Evolutionary conservation across 139 green algal genomes (phyloP), one percentile per base, ranked within the genome.

Genomic region (Auxenochlorella pyrenoidosa): DNA sequence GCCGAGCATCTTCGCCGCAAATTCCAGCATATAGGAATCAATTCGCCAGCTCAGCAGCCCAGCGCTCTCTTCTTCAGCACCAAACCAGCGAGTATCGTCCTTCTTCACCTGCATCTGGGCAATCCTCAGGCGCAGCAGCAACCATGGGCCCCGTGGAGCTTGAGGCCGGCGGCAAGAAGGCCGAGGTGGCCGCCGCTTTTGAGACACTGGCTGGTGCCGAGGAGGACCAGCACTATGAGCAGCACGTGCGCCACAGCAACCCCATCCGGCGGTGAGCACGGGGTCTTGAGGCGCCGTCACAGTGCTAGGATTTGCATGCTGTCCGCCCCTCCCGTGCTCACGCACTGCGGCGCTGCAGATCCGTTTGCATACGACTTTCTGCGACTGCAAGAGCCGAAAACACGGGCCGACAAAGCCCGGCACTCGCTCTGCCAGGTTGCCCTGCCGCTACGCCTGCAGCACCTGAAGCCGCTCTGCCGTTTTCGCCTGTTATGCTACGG

Each of bases 181-280:
- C 24, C 43, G 75, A 40, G 28, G 73, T 54, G 40, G 32, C 43
- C 28, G 43, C 70, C 3, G 70, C 70, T 13, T 47, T 76, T 26
- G 70, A 81, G 44, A 47, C 38, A 43, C 75, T 81, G 28, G 75
- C 75, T 13, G 44, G 51, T 22, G 75, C 75, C 12, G 75, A 59
- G 16, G 75, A 81, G 43, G 73, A 80, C 24, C 13, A n/a, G 10
- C 43, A 81, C 30, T 81, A 81, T 30, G 75, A 81, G 30, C 75
- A 81, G 13, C n/a, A 65, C n/a, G 43, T 81, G 36, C 75, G 34
- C 30, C 75, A 81, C 30, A 22, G 13, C 43, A 81, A 81, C 44
- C 75, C 75, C 10, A 10, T 81, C 2, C 40, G 75, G 36, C 43
- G 75, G 75, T 81, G 75, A 63, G 75, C 28, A 15, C 24, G 21